phyloP scores from a whole-genome alignment of 2,329 filamentous ascomycete genomes.

The Fusarium agapanthi region DNA sequence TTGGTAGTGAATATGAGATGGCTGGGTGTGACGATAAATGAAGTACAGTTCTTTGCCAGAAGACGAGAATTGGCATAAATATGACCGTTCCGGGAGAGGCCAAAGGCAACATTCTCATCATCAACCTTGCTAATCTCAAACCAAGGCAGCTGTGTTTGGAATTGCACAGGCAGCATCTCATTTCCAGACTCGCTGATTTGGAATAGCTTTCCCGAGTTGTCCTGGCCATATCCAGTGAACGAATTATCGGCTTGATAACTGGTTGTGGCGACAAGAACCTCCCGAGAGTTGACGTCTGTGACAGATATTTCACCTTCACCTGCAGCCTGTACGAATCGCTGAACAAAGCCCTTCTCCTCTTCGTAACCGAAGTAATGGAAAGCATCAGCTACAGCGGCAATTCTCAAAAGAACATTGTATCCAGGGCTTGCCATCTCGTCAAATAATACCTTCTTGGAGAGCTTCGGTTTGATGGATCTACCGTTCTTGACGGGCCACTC shows the following conservation, averaged over 20 bases:
- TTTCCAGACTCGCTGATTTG: constrained; percentile 46
- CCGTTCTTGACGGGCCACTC: constrained; percentile 71
- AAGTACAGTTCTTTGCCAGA: constrained; percentile 88
- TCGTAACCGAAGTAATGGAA: constrained; percentile 47
- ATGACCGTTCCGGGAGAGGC: constrained; percentile 78
- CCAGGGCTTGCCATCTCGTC: constrained; percentile 40
- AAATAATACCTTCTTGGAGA: constrained; percentile 53
- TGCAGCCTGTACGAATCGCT: constrained; percentile 34
- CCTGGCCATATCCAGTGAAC: constrained; percentile 55
- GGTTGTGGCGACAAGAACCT: constrained; percentile 43
- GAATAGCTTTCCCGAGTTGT: constrained; percentile 56
- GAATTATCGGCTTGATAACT: constrained; percentile 44
- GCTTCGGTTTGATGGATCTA: constrained; percentile 55
- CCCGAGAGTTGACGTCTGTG: constrained; percentile 28
- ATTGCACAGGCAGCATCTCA: constrained; percentile 50
- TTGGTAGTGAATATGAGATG: constrained; percentile 94
- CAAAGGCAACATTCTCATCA: constrained; percentile 59
- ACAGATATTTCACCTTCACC: constrained; percentile 24
- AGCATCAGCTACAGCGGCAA: constrained; percentile 33
- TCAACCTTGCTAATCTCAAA: constrained; percentile 57
- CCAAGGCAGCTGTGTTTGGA: constrained; percentile 62
- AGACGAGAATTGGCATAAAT: constrained; percentile 80
- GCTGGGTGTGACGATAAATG: constrained; percentile 80
- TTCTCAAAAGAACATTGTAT: constrained; percentile 15
- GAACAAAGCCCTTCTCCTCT: constrained; percentile 37